Evolutionary conservation across 2,329 filamentous ascomycete genomes (phyloP).

Genomic region (Monosporascus sp.): DNA sequence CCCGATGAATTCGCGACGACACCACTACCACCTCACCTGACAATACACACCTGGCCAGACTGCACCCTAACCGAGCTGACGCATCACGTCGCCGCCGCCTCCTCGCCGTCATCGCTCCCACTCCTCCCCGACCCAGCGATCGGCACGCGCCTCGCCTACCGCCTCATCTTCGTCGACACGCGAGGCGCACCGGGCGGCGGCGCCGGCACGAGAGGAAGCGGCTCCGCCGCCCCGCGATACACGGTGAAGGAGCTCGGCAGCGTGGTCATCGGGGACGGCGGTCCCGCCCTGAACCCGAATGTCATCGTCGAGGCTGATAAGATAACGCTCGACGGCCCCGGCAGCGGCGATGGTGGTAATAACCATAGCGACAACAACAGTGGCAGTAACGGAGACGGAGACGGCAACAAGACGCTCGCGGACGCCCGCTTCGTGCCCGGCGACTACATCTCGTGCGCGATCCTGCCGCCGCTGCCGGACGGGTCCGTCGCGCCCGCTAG

Average conservation of each 20-base stretch:
- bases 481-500: slow-evolving; percentile 66
- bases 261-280: slow-evolving; percentile 65
- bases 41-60: slow-evolving; percentile 81
- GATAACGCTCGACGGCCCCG: slow-evolving; percentile 21
- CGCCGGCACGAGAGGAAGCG: slow-evolving; percentile 3
- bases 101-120: slow-evolving; percentile 41
- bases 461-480: slow-evolving; percentile 68
- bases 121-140: slow-evolving; percentile 68
- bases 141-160: slow-evolving; percentile 82
- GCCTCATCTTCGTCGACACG: slow-evolving; percentile 78
- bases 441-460: slow-evolving; percentile 79
- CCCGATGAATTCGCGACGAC: slow-evolving; percentile 63
- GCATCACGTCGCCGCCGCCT: slow-evolving; percentile 64
- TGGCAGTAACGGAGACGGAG: slow-evolving; percentile 37
- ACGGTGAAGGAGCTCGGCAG: slow-evolving; percentile 77
- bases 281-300: slow-evolving; percentile 31
- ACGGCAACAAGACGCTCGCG: slow-evolving; percentile 66
- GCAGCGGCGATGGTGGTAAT: slow-evolving; percentile 30
- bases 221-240: slow-evolving; percentile 49
- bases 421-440: slow-evolving; percentile 82
- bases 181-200: slow-evolving; percentile 8
- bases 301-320: slow-evolving; percentile 29
- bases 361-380: slow-evolving; percentile 17
- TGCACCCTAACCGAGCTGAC: slow-evolving; percentile 79
- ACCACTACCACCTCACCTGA: slow-evolving; percentile 59